A percentile compares a stretch with the other conserved stretches of the same genome.
Conservation (phyloP, 306 rosid species). For the Prunus fruticosa region DNA sequence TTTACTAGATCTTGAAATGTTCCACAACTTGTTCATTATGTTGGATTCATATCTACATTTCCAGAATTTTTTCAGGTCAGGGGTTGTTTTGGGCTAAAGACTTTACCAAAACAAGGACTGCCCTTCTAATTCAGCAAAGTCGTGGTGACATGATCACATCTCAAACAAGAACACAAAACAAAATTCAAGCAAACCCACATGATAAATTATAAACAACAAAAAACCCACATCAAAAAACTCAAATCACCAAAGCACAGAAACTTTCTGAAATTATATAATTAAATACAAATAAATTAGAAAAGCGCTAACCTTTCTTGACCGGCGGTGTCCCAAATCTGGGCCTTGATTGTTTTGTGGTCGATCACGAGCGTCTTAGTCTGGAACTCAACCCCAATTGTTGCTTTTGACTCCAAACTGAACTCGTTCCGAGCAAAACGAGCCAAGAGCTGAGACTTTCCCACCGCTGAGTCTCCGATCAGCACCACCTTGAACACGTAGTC, state of each 20-base stretch:
- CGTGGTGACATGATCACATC: neutral
- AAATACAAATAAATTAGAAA: neutral
- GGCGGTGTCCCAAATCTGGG: slow-evolving; percentile 99
- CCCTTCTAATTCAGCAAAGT: neutral
- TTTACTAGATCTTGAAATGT: neutral
- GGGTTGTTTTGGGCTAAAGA: neutral
- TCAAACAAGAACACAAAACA: neutral
- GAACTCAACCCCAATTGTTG: slow-evolving; percentile 94
- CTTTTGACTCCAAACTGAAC: slow-evolving; percentile 73
- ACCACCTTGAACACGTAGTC: slow-evolving; percentile 91
- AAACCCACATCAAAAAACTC: neutral
- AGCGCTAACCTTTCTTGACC: slow-evolving; percentile 87
- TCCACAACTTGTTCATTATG: neutral
- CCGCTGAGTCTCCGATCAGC: slow-evolving; percentile 88
- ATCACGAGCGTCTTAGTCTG: slow-evolving; percentile 74
- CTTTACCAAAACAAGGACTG: neutral
- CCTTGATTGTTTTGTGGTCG: slow-evolving; percentile 82
- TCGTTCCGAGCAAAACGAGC: slow-evolving; percentile 73
- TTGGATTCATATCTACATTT: neutral
- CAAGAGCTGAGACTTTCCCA: slow-evolving; percentile 89
- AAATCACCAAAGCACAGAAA: neutral
- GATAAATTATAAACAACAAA: no score
- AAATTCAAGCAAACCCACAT: neutral
- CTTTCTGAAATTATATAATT: neutral
- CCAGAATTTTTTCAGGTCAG: neutral